Conservation (phyloP, 2,329 filamentous ascomycete genomes). For the Tricladium varicosporioides region DNA sequence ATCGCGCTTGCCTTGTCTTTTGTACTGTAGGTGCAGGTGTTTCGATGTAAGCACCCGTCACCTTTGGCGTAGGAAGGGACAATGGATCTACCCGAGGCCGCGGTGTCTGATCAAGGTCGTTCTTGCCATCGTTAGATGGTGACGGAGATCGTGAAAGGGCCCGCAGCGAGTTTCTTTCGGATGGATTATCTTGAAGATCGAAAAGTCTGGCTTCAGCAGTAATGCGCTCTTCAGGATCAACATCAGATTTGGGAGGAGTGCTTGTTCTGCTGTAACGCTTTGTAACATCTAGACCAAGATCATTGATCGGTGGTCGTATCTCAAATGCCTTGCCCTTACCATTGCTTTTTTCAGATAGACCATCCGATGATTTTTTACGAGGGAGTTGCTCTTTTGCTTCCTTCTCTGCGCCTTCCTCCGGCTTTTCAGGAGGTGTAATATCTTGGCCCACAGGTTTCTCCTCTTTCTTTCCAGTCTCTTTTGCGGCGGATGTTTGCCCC, state of each 20-base stretch:
- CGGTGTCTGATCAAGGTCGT: conserved; percentile 21
- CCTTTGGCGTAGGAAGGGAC: conserved; percentile 29
- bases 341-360: neutral
- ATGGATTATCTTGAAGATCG: conserved; percentile 28
- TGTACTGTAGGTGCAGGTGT: conserved; percentile 35
- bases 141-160: conserved; percentile 21
- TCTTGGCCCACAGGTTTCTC: neutral
- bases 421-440: neutral
- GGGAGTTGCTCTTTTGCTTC: neutral
- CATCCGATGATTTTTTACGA: neutral
- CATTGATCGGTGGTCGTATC: conserved; percentile 1
- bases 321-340: conserved; percentile 1
- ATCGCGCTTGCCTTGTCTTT: conserved; percentile 28
- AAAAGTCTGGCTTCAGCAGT: conserved; percentile 27
- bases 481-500: no score
- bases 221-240: conserved; percentile 29
- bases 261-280: conserved; percentile 18
- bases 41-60: conserved; percentile 33
- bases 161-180: conserved; percentile 23
- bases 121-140: conserved; percentile 15
- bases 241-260: conserved; percentile 24
- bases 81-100: conserved; percentile 22
- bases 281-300: conserved; percentile 11
- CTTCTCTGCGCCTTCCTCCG: neutral
- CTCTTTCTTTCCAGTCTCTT: neutral